Evolutionary conservation across 441 rosid genomes (phyloP).

Genomic region (Adansonia madagascariensis): DNA sequence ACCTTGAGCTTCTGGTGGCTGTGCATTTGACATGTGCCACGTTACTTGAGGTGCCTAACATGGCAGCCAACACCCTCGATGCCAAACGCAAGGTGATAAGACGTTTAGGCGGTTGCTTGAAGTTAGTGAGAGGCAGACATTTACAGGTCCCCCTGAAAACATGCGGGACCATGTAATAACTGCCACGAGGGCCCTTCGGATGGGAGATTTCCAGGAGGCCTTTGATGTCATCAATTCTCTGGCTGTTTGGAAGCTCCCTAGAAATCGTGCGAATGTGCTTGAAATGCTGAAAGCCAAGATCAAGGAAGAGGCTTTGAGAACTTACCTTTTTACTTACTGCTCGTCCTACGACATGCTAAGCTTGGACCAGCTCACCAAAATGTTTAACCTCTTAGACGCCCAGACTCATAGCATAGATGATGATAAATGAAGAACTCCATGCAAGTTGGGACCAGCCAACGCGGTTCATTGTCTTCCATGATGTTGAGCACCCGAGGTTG

Average conservation of each 20-base stretch:
- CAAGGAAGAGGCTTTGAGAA: slow-evolving; percentile 68
- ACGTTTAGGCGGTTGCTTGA: slow-evolving; percentile 65
- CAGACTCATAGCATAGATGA: slow-evolving; percentile 56
- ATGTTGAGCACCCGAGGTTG: slow-evolving; percentile 60
- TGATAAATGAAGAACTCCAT: slow-evolving; percentile 68
- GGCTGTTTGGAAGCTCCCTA: slow-evolving; percentile 65
- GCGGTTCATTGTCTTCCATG: slow-evolving; percentile 65
- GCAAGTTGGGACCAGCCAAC: slow-evolving; percentile 92
- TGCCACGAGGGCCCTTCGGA: too few relatives aligned
- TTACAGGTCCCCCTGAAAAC: slow-evolving; percentile 31
- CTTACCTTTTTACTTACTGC: slow-evolving; percentile 54
- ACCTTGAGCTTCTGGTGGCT: slow-evolving; percentile 71
- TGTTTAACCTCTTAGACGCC: slow-evolving; percentile 56
- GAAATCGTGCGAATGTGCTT: slow-evolving; percentile 44
- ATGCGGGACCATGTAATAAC: too few relatives aligned
- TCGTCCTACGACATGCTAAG: slow-evolving; percentile 54
- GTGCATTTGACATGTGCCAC: slow-evolving; percentile 67
- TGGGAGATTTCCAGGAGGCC: slow-evolving; percentile 36
- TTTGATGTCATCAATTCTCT: slow-evolving; percentile 54
- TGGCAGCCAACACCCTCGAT: slow-evolving; percentile 60
- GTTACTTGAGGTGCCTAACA: slow-evolving; percentile 72
- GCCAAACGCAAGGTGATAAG: slow-evolving; percentile 60
- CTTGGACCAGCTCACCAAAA: slow-evolving; percentile 54
- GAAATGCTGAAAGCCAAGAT: slow-evolving; percentile 61
- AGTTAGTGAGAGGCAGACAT: slow-evolving; percentile 65